Evolutionary conservation across 345 rosid species (phyloP), one percentile per base, ranked within the genome.

Genomic region (Eucalyptus cloeziana): DNA sequence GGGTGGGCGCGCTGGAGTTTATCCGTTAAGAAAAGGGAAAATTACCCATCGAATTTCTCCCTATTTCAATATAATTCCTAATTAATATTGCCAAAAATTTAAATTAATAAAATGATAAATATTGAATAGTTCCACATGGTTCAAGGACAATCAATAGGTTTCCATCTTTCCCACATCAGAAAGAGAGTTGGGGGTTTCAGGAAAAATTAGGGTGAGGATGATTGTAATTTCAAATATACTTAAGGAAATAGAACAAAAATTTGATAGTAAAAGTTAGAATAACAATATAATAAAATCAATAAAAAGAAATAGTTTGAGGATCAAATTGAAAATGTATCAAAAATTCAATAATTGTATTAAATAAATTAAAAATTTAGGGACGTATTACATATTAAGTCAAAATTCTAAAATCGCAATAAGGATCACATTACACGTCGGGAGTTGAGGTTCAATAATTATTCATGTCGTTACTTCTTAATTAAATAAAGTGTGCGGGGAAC

Each of bases 151-250:
- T 17, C 8, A 51, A 16, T 51, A 51, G 0, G 0, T 52, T 52
- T 2, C 58, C 58, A 21, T 52, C 10, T 52, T 52, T 52, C 25
- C 2, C 5, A 19, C 24, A 1, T 19, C 2, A 52, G 1, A 52
- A 52, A 0, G 25, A 52, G 25, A 19, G 2, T 0, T 19, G 1
- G 0, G 1, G 10, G 2, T 19, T 52, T 21, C 2, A 52, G 2
- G 1, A 0, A 0, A 3, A 0, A 4, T 7, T 3, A 7, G 0
- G 5, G 0, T 52, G 24, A 0, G 4, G 0, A 19, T 0, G 0
- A 52, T 52, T 51, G 4, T 51, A 51, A 51, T 51, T 17, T 51
- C 4, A 51, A 51, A 0, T 51, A n/a, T n/a, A n/a, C n/a, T n/a
- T n/a, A n/a, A n/a, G 1, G 1, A 50, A 15, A 50, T 15, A 5